Evolutionary conservation across 352 stramenopile species (phyloP), one percentile per base, ranked within the genome.

Genomic region (Phytophthora quininea): DNA sequence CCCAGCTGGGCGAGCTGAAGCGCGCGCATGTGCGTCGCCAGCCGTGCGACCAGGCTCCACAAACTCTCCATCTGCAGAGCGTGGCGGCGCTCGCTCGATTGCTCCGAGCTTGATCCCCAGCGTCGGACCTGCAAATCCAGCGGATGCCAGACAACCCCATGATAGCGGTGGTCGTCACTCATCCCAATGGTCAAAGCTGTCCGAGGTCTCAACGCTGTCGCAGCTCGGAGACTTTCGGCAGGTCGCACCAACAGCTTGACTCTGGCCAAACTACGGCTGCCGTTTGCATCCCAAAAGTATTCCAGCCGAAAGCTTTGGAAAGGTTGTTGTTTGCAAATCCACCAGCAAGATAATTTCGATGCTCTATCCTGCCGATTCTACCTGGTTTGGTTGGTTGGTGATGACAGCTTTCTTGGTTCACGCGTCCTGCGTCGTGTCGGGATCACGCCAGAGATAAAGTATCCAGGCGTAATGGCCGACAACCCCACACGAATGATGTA

Each of bases 401-500:
- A 0, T 24, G 19, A 24, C 19, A 24, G 19, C 19, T 24, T 24
- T 24, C 19, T 24, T 24, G 19, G 19, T 24, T 40, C 6, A 40
- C 35, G 6, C 10, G 35, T 40, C 35, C 6, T 6, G 35, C 35
- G 35, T 27, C 15, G 46, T 19, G 47, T 19, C 19, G 19, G 33
- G 19, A 53, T 59, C 27, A 52, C 64, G 64, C 33, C 64, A 71
- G 45, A 10, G 35, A 19, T 45, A 27, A 9, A 71, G 38, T 62
- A 66, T 66, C 56, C 50, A 61, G 62, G 15, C n/a, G 29, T 19
- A 6, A 40, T 37, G 27, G 54, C 47, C 27, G 2, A 70, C 63
- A 71, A 71, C 56, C 55, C 50, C 49, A 66, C 63, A 65, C 63
- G 63, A 71, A 67, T 67, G 49, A 67, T 61, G 66, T 12, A 9